Percentiles rank a stretch among this genome's conserved stretches.
phyloP scores from a whole-genome alignment of 2,329 filamentous ascomycete species.

The Ceratocystis variospora region DNA sequence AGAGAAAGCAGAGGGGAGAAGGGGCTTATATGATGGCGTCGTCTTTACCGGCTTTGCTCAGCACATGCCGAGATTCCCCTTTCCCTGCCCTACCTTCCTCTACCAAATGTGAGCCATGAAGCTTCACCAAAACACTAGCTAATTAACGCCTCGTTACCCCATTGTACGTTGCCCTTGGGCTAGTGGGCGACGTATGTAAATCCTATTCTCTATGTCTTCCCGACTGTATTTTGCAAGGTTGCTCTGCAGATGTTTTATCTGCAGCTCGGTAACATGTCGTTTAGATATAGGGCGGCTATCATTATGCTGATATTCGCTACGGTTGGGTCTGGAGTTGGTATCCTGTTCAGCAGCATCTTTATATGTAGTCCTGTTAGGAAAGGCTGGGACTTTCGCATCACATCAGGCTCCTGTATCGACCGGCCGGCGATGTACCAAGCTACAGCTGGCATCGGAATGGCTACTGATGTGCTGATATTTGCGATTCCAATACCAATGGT shows the following conservation, averaged over 20 bases:
- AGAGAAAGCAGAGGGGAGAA: neutral
- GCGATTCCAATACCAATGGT: neutral
- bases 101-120: neutral
- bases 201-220: neutral
- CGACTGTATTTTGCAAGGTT: conserved; percentile 11
- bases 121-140: neutral
- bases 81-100: neutral
- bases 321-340: neutral
- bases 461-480: neutral
- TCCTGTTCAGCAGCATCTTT: neutral
- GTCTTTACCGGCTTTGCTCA: neutral
- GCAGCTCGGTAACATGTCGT: neutral
- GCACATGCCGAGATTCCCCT: neutral
- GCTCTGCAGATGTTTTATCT: neutral
- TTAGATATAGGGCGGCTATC: neutral
- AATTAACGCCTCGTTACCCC: neutral
- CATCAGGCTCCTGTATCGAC: neutral
- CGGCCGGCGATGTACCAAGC: neutral
- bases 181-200: conserved; percentile 3
- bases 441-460: neutral
- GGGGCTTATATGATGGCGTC: too few relatives aligned
- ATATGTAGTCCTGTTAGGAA: conserved; percentile 1
- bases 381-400: neutral
- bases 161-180: neutral
- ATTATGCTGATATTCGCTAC: neutral